These are phyloP conservation scores for Sporothrix euskadiensis DNA, from an alignment of 2,329 filamentous ascomycete genomes.

Conservation along the genomic window DNA sequence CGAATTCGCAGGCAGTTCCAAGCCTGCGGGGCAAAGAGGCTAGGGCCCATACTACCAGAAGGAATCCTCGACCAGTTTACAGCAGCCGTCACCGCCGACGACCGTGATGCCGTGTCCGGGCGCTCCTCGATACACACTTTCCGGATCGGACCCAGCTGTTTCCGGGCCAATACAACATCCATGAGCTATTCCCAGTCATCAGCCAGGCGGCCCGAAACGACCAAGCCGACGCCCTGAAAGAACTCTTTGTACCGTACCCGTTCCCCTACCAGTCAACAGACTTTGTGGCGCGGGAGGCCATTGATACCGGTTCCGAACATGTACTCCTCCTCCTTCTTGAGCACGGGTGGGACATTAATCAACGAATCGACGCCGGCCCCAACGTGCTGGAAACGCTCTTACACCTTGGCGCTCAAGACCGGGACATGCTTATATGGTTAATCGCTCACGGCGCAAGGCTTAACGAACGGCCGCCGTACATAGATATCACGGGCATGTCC, in stretches of 20 bases:
- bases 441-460: constrained; percentile 21
- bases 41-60: background rate
- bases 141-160: constrained; percentile 2
- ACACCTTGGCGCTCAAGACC: background rate
- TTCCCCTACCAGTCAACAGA: background rate
- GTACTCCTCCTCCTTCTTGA: constrained; percentile 20
- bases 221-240: background rate
- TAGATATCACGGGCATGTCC: constrained; percentile 20
- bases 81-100: constrained; percentile 19
- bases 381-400: constrained; percentile 14
- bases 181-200: constrained; percentile 10
- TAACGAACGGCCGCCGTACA: constrained; percentile 10
- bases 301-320: constrained; percentile 17
- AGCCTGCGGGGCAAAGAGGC: background rate
- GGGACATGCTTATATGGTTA: constrained; percentile 16
- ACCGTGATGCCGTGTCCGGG: constrained; percentile 10
- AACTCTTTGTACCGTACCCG: constrained; percentile 13
- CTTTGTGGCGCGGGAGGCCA: constrained; percentile 22
- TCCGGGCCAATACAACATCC: constrained; percentile 8
- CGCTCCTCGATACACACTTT: constrained; percentile 19
- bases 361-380: background rate
- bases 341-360: constrained; percentile 23
- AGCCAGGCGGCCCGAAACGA: constrained; percentile 15
- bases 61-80: constrained; percentile 15
- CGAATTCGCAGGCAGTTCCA: background rate